phyloP scores from a whole-genome alignment of 73 alveolate genomes.

The Paramecium pentaurelia region DNA sequence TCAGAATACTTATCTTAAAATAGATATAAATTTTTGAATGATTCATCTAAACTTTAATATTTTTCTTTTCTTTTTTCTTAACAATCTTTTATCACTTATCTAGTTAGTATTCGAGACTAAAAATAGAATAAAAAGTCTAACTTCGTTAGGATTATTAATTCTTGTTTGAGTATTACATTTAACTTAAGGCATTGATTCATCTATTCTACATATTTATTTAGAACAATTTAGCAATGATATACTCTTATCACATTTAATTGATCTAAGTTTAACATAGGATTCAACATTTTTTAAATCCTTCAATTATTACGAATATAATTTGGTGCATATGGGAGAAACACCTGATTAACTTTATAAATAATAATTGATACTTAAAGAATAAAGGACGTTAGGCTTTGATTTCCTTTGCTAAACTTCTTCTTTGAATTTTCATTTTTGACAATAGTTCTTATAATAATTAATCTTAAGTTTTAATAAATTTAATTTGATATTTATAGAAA shows the following conservation, averaged over 20 bases:
- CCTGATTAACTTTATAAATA: not conserved
- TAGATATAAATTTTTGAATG: not conserved
- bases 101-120: not conserved
- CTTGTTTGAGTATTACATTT: not conserved
- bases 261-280: not conserved
- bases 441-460: not conserved
- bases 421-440: not conserved
- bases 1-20: not conserved
- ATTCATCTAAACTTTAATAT: not conserved
- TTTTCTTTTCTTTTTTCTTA: not conserved
- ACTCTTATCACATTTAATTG: not conserved
- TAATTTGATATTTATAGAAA: not conserved
- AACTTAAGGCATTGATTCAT: not conserved
- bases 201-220: not conserved
- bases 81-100: not conserved
- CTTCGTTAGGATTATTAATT: not conserved
- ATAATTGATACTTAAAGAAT: not conserved
- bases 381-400: not conserved
- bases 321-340: not conserved
- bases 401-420: not conserved
- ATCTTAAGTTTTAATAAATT: not conserved
- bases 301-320: not conserved
- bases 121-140: not conserved
- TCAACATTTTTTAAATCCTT: not conserved
- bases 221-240: not conserved